phyloP scores from a whole-genome alignment of 495 filamentous ascomycete genomes.

The Neurospora sp. region DNA sequence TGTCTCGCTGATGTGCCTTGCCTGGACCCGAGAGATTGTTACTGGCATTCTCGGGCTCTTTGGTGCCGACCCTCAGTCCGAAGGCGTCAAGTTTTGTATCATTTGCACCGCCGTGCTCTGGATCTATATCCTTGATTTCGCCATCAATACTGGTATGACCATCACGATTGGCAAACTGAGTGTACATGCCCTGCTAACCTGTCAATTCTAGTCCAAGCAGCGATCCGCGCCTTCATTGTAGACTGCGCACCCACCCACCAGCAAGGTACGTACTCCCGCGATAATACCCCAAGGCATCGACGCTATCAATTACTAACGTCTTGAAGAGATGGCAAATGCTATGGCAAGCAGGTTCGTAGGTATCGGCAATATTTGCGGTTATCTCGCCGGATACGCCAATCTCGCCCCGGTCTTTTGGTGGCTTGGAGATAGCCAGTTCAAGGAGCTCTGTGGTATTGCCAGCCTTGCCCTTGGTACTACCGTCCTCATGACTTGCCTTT shows the following conservation, averaged over 20 bases:
- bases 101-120: conserved; percentile 69
- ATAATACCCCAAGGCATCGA: neutral
- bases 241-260: conserved; percentile 84
- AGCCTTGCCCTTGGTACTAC: conserved; percentile 58
- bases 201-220: conserved; percentile 60
- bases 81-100: conserved; percentile 46
- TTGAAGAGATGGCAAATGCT: conserved; percentile 64
- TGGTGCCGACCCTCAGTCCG: conserved; percentile 53
- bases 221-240: conserved; percentile 80
- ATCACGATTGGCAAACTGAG: neutral
- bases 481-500: conserved; percentile 50
- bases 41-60: conserved; percentile 60
- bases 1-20: conserved; percentile 59
- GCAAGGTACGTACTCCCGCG: conserved; percentile 42
- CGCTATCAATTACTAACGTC: conserved; percentile 5
- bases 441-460: conserved; percentile 76
- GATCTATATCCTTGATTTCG: conserved; percentile 80
- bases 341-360: conserved; percentile 77
- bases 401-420: conserved; percentile 62
- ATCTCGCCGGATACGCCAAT: conserved; percentile 70
- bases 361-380: conserved; percentile 78
- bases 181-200: neutral
- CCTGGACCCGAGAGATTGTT: conserved; percentile 76
- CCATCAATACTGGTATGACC: conserved; percentile 76
- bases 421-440: conserved; percentile 78